These are phyloP conservation scores for Raddia guianensis DNA, from an alignment of 176 grass and related monocot genomes.

Conservation along the genomic window DNA sequence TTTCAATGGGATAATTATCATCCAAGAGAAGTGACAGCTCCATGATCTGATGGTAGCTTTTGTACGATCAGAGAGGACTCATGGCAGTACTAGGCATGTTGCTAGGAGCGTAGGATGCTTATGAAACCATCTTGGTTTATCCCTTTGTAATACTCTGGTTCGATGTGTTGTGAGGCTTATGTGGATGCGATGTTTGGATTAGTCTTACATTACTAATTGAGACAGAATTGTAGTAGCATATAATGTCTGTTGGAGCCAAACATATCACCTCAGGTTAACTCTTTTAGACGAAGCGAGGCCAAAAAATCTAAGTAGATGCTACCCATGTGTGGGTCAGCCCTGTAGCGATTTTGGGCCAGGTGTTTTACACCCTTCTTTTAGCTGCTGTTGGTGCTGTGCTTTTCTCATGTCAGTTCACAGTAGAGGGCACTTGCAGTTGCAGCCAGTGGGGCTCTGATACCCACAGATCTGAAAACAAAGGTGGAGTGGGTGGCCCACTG, in stretches of 20 bases:
- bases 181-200: too few species aligned
- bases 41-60: background rate
- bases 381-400: background rate
- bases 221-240: too few species aligned
- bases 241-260: too few species aligned
- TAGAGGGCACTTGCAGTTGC: background rate
- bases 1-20: background rate
- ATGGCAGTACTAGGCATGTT: background rate
- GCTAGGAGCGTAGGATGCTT: background rate
- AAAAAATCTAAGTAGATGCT: too few species aligned
- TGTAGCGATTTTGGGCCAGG: too few species aligned
- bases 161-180: too few species aligned
- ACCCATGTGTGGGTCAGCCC: too few species aligned
- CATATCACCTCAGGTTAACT: too few species aligned
- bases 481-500: background rate
- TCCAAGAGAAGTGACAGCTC: background rate
- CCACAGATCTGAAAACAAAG: slow-evolving; percentile 39
- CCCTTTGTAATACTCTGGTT: background rate
- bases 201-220: too few species aligned
- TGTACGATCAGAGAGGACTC: background rate
- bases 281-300: too few species aligned
- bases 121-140: background rate
- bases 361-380: background rate
- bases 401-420: background rate
- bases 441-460: slow-evolving; percentile 9